Conservation (phyloP, 257 asterid genomes). For the Solanum neorickii region DNA sequence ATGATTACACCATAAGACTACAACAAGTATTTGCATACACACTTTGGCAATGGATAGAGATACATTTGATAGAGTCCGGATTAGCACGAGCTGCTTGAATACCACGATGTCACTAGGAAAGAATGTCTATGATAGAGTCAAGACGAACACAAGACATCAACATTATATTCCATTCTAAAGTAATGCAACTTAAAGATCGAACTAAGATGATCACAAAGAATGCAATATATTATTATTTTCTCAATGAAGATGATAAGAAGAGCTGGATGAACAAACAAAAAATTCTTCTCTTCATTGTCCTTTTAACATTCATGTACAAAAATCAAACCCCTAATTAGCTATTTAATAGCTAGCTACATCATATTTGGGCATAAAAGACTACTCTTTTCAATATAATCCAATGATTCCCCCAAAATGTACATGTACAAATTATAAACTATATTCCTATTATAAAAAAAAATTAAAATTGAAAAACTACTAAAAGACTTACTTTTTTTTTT, state of each 20-base stretch:
- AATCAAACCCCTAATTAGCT: slow-evolving; percentile 14
- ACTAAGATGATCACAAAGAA: background rate
- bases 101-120: background rate
- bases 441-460: slow-evolving; percentile 1
- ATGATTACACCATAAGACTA: background rate
- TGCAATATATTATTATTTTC: background rate
- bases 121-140: background rate
- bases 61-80: background rate
- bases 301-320: slow-evolving; percentile 35
- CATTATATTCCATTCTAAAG: background rate
- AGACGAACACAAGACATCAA: background rate
- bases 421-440: slow-evolving; percentile 24
- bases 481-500: slow-evolving; percentile 28
- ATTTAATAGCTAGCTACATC: background rate
- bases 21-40: background rate
- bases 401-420: slow-evolving; percentile 36
- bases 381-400: background rate
- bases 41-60: background rate
- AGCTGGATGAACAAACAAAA: background rate
- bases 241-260: background rate
- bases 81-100: background rate
- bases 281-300: slow-evolving; percentile 7
- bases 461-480: slow-evolving; percentile 9
- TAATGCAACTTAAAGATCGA: background rate
- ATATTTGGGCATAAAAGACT: background rate